Evolutionary conservation across 2,329 filamentous ascomycete species (phyloP), one percentile per base, ranked within the genome.

Genomic region (Trichophyton verrucosum): DNA sequence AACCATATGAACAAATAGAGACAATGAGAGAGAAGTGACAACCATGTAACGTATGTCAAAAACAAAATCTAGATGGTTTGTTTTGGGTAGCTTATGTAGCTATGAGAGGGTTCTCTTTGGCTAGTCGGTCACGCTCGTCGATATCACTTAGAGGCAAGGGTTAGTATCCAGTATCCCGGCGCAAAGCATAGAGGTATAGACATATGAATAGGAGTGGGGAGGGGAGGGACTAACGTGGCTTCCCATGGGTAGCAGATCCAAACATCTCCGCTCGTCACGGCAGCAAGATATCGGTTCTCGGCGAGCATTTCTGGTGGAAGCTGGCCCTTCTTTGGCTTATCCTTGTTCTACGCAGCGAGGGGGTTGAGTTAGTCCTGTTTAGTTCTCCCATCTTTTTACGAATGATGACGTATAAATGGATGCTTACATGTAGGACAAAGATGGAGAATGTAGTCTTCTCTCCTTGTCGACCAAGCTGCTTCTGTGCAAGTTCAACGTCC

Each of bases 181-280:
- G 7, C 17, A 47, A 51, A 11, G 2, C 20, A 20, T 20, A 20
- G 20, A 20, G 1, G 51, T 15, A 30, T 33, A 9, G 53, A 47
- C 6, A 15, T 13, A 42, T 24, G 3, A 22, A 46, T 6, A 51
- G 30, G 20, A 17, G 15, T 4, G 20, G 17, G 20, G 15, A 11
- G 20, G 17, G 20, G 49, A 24, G 47, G 20, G 33, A 77, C 81
- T 61, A 77, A 84, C 80, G 77, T 87, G 49, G 94, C 94, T 79
- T 97, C 94, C 94, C 94, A 99, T 15, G 94, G 94, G 77, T 99
- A 99, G 81, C 90, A 95, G 73, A 97, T 97, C 94, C 94, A 99
- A 66, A 91, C 86, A 76, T 99, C 92, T n/a, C 82, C 83, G 36
- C 95, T 88, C 4, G 92, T 97, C 71, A 87, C 80, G 22, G 94